Evolutionary conservation across 331 rosid genomes (phyloP).

Genomic region (Saraca asoca): DNA sequence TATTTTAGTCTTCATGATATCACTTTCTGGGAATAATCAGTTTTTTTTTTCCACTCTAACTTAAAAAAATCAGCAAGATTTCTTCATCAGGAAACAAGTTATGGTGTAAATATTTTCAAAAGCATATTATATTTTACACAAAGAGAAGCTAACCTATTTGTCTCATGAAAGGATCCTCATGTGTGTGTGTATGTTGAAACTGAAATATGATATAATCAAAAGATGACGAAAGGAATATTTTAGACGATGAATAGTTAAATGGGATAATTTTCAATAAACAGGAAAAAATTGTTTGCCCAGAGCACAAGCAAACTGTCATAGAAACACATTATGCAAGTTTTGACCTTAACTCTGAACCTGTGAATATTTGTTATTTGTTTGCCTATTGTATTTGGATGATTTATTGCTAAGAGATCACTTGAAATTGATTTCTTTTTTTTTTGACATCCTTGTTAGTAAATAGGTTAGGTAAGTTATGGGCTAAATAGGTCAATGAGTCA

Average conservation of each 20-base stretch:
- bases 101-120: neutral
- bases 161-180: too few relatives aligned
- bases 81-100: slow-evolving; percentile 14
- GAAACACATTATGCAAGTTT: neutral
- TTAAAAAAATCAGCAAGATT: neutral
- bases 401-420: neutral
- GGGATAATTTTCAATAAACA: neutral
- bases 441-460: too few relatives aligned
- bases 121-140: too few relatives aligned
- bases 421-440: neutral
- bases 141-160: too few relatives aligned
- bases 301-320: slow-evolving; percentile 11
- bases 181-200: neutral
- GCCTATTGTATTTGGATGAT: slow-evolving; percentile 1
- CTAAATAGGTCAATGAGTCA: too few relatives aligned
- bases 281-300: neutral
- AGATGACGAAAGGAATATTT: slow-evolving; percentile 1
- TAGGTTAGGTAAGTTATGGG: too few relatives aligned
- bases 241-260: neutral
- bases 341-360: neutral
- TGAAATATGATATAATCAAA: slow-evolving; percentile 1
- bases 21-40: neutral
- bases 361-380: neutral
- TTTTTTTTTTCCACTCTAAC: neutral
- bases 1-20: slow-evolving; percentile 8